These are phyloP conservation scores for Aureobasidium pullulans DNA, from an alignment of 2,329 filamentous ascomycete genomes.

Conservation along the genomic window DNA sequence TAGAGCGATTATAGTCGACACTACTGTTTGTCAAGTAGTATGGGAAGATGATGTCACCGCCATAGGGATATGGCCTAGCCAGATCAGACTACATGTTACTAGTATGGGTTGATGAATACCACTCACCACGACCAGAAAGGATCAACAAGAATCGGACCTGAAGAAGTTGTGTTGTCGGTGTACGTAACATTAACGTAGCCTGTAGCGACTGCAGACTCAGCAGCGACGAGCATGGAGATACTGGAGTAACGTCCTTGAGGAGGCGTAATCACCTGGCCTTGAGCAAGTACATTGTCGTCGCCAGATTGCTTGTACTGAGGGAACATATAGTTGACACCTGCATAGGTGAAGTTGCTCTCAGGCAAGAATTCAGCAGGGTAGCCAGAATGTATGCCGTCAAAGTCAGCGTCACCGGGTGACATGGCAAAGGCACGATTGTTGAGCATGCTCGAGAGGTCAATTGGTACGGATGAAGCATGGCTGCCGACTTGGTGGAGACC, in stretches of 20 bases:
- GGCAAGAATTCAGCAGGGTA: conserved; percentile 33
- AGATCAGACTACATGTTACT: no score
- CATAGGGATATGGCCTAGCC: conserved; percentile 30
- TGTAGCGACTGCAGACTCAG: conserved; percentile 32
- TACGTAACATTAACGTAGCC: conserved; percentile 33
- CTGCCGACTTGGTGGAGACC: conserved; percentile 16
- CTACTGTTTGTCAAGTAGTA: conserved; percentile 30
- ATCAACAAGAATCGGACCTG: conserved; percentile 28
- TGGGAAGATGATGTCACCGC: conserved; percentile 34
- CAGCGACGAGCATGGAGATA: conserved; percentile 34
- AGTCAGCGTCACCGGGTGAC: conserved; percentile 29
- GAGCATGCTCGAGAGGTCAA: conserved; percentile 23
- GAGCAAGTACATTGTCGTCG: conserved; percentile 32
- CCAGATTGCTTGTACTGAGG: conserved; percentile 30
- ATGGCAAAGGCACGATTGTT: conserved; percentile 33
- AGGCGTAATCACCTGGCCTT: conserved; percentile 29
- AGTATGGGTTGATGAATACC: neutral
- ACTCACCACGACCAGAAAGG: conserved; percentile 31
- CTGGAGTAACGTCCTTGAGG: conserved; percentile 30
- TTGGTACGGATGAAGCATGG: conserved; percentile 17
- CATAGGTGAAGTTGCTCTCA: conserved; percentile 29
- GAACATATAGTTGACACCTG: conserved; percentile 32
- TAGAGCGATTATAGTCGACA: conserved; percentile 33
- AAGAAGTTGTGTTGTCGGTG: conserved; percentile 29
- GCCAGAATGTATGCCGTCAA: conserved; percentile 29